Base-by-base conservation (phyloP, 176 grass and related monocot species). In the Puya raimondii region DNA sequence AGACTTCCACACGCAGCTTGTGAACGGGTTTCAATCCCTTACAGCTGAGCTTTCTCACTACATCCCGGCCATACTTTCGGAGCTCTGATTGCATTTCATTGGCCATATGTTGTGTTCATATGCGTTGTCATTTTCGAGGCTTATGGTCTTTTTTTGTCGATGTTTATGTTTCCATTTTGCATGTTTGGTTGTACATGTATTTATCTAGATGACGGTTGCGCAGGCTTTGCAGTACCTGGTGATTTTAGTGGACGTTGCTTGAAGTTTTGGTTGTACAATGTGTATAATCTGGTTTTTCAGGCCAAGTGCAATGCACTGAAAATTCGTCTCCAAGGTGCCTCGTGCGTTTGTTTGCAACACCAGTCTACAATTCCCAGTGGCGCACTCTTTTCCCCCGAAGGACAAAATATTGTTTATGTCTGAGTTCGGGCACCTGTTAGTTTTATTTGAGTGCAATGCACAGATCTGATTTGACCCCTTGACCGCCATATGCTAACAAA, bases 1-100 rank as follows among this genome's bases (percentile, higher is more conserved):
- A 76, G 95, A 99, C 57, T 99, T 99, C 75, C 95, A 99, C 78
- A 99, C 95, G 2, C 94, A 99, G 72, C 87, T 99, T 64, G 95
- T 99, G 65, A 93, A 99, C 33, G 95, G 95, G 27, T 99, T 99
- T 80, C 95, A 99, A 64, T 91, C 95, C 72, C 90, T 99, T 49
- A 99, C 95, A 1, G 95, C 95, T 26, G 95, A 99, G 85, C 85
- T 99, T 57, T 99, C 95, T 47, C 95, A 88, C 69, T 99, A 99
- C 68, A 99, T 99, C 67, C 94, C 95, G 25, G 95, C 95, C 25
- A 99, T 99, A 75, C 95, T 99, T 65, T 99, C 90, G 0, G 95
- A 99, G 78, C 82, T 99, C 58, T 94, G 78, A 88, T 58, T 58
- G 23, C 63, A 16, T 64, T 74, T 53, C 21, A 47, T 33, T 12